Base-by-base conservation (phyloP, 768 basidiomycete species). In the Gyrodon lividus region DNA sequence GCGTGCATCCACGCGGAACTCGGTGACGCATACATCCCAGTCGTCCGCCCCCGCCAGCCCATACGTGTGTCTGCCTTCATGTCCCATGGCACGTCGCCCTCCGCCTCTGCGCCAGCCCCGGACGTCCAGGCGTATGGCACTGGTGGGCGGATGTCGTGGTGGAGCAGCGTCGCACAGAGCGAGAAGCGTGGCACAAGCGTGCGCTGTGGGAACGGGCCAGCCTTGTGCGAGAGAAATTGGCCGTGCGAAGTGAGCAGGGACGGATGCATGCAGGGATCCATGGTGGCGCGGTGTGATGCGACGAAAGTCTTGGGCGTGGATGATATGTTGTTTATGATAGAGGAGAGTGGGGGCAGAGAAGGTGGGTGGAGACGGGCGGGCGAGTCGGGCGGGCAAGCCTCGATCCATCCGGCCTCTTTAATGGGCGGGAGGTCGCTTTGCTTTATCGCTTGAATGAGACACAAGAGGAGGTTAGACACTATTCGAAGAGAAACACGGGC, bases 41-140 rank as follows among this genome's bases (percentile, higher is more conserved):
- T 89, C 40, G 81, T 87, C 37, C 80, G 80, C 3, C 89, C 89
- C 35, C 89, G 75, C 89, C 89, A 91, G 35, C 82, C 72, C 16
- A 89, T 56, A 4, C 79, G 70, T 52, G 85, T 80, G 61, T 86
- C 78, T 1, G 69, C 24, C 70, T 86, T 90, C 28, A 78, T 73
- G 14, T 82, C 78, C 80, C 85, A 92, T 0, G 73, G 74, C 8
- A 84, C 78, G 64, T 89, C 82, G 2, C 58, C 64, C 56, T 83
- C 72, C 2, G 63, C 63, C 3, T 70, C 70, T 6, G 74, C 69
- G 9, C 61, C 60, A 5, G 74, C 63, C 13, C 77, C 76, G 6
- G 72, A 75, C 0, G 74, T 45, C 78, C 78, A 83, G 14, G 68
- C 73, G 44, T 79, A 78, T 0, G 75, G 72, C 2, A 71, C 71